Percentiles rank a stretch among this genome's conserved stretches.
These are phyloP conservation scores for Arachnomyces sp. DNA, from an alignment of 2,329 filamentous ascomycete species.

Conservation along the genomic window DNA sequence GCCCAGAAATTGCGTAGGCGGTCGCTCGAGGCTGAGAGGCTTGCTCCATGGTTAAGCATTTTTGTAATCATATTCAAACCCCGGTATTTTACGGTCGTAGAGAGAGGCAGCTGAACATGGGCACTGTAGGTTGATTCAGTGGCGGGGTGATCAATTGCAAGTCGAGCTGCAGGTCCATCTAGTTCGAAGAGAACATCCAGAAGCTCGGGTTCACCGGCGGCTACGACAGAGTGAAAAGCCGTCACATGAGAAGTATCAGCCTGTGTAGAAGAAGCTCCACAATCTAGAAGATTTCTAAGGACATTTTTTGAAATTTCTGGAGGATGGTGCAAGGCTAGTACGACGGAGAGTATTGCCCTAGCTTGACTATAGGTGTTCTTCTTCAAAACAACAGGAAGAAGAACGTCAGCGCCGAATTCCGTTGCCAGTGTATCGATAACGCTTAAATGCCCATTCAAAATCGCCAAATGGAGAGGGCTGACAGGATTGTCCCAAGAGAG, in stretches of 20 bases:
- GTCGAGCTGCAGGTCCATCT: slow-evolving; percentile 49
- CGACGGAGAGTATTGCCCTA: slow-evolving; percentile 56
- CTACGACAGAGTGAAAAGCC: slow-evolving; percentile 56
- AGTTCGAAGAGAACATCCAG: slow-evolving; percentile 36
- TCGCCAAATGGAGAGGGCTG: slow-evolving; percentile 71
- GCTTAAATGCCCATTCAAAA: slow-evolving; percentile 62
- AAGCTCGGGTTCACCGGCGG: slow-evolving; percentile 35
- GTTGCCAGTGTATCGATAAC: slow-evolving; percentile 63
- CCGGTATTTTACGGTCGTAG: slow-evolving; percentile 47
- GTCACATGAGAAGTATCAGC: slow-evolving; percentile 58
- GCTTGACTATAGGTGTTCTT: slow-evolving; percentile 39
- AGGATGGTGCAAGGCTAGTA: slow-evolving; percentile 56
- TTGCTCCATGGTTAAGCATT: slow-evolving; percentile 57
- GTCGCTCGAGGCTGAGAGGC: slow-evolving; percentile 49
- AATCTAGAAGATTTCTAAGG: slow-evolving; percentile 52
- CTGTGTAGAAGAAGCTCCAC: slow-evolving; percentile 64
- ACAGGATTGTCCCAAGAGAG: slow-evolving; percentile 71
- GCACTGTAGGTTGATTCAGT: slow-evolving; percentile 29
- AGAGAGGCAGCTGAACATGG: slow-evolving; percentile 42
- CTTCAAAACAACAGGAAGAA: slow-evolving; percentile 58
- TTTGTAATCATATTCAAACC: slow-evolving; percentile 49
- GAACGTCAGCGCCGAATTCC: slow-evolving; percentile 67
- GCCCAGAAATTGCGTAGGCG: slow-evolving; percentile 7
- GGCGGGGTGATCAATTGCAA: slow-evolving; percentile 57
- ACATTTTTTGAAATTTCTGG: slow-evolving; percentile 55